Base-by-base conservation (phyloP, 192 early-diverging fungal species). In the Gamsiella multidivaricata region DNA sequence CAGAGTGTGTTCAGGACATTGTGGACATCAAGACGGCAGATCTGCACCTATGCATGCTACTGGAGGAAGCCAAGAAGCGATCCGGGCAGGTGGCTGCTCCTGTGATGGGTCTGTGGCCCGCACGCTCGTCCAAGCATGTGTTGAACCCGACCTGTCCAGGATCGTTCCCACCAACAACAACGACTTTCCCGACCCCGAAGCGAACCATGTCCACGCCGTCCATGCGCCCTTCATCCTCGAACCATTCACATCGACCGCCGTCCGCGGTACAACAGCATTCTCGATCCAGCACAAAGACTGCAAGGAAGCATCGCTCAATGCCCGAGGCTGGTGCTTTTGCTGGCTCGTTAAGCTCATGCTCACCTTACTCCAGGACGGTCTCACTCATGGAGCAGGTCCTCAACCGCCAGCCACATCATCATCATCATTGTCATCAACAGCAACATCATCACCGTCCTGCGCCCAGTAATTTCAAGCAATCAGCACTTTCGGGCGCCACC, bases 371-470 rank as follows among this genome's bases (percentile, higher is more conserved):
- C 9, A 47, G 60, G 25, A 69, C 60, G 14, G 26, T 64, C 29
- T 78, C 74, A 23, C 61, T 78, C 9, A 78, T 78, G 74, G 74
- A 78, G 31, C 74, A 69, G 29, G 74, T 78, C 22, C 49, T 78
- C 25, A 64, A 78, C 31, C 74, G 74, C 17, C 74, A 78, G 26
- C 65, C 61, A 26, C 61, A 72, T 9, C 70, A 62, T 23, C 41
- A 65, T 7, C 70, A 56, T 25, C 33, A 65, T 7, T 62, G 49
- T 25, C 33, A 61, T n/a, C 63, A 63, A 11, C 47, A 49, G 2
- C n/a, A 47, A 8, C 61, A 49, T 22, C 8, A 41, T 29, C 60
- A 32, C 3, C 69, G 53, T 14, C 53, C 69, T 50, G 26, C 61
- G 32, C 64, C 56, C 23, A 61, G 50, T 43, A 78, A 69, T 47